Base-by-base conservation (phyloP, 495 filamentous ascomycete genomes). In the Neurospora tetraspora region DNA sequence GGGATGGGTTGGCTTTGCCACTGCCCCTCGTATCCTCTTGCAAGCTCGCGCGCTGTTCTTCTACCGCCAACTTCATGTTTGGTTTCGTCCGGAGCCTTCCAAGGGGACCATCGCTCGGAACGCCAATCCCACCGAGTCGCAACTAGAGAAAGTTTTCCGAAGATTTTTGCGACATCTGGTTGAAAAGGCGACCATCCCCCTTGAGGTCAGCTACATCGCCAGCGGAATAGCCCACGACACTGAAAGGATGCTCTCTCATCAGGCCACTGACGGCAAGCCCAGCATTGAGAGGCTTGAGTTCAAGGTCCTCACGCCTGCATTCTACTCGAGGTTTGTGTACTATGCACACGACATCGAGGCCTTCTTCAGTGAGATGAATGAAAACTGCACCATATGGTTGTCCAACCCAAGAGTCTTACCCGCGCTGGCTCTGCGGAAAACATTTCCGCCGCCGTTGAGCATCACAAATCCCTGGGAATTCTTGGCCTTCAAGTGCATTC, bases 1-100 rank as follows among this genome's bases (percentile, higher is more conserved):
- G 86, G 87, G 85, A 81, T 91, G 88, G 89, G 86, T 89, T 20
- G 87, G 89, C 5, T 81, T 92, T 16, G 80, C 86, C 8, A 90
- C 90, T 0, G 88, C 89, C 71, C 89, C 89, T 7, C 81, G 89
- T 39, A 92, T 91, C 53, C 75, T 89, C 9, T 83, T 81, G 72
- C 82, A 92, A 80, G 89, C 90, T 5, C 78, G 70, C 1, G 80
- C 78, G 37, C 80, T 91, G 11, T 89, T 86, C 74, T 87, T 89
- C 73, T 61, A 71, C 11, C 80, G 82, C 70, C 85, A 82, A 47
- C 78, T 92, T 20, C 85, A 87, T 61, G 85, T 90, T 8, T 90
- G 86, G 84, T 87, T 81, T 72, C 77, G 83, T 39, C 90, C 89
- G 1, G 89, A 89, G 75, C 86, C 89, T 0, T 78, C 85, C 18